A percentile compares a stretch with the other conserved stretches of the same genome.
phyloP scores from a whole-genome alignment of 2,329 filamentous ascomycete species.

The Zelopaecilomyces penicillatus region DNA sequence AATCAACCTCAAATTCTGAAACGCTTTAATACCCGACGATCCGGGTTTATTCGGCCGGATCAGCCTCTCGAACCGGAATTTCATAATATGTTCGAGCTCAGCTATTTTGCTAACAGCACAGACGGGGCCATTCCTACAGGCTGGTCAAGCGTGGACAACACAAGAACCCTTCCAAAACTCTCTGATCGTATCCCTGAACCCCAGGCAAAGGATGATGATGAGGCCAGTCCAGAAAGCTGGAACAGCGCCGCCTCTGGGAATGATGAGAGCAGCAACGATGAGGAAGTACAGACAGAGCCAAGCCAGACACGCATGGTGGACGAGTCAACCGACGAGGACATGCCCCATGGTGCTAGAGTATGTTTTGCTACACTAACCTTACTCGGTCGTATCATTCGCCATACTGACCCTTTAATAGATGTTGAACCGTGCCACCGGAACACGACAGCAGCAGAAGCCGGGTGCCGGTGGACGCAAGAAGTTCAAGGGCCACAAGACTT shows the following conservation, averaged over 20 bases:
- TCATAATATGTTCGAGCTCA: slow-evolving; percentile 69
- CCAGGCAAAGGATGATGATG: slow-evolving; percentile 35
- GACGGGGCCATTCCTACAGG: slow-evolving; percentile 60
- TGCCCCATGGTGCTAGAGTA: slow-evolving; percentile 18
- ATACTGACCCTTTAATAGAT: not conserved
- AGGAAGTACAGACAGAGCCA: slow-evolving; percentile 25
- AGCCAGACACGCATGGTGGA: slow-evolving; percentile 48
- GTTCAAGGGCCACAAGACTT: slow-evolving; percentile 35
- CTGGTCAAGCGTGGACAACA: slow-evolving; percentile 54
- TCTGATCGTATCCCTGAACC: slow-evolving; percentile 37
- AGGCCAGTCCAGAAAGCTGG: slow-evolving; percentile 39
- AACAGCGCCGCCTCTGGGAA: slow-evolving; percentile 40
- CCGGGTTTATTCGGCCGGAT: slow-evolving; percentile 43
- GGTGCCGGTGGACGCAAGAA: slow-evolving; percentile 37
- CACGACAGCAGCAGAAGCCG: slow-evolving; percentile 16
- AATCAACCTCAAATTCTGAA: slow-evolving; percentile 27
- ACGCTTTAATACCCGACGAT: slow-evolving; percentile 41
- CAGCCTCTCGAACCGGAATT: slow-evolving; percentile 54
- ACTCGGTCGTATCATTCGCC: not conserved
- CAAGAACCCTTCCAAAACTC: slow-evolving; percentile 47
- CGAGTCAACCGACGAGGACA: slow-evolving; percentile 51
- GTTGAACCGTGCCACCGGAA: slow-evolving; percentile 7
- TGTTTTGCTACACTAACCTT: not conserved
- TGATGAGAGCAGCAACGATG: slow-evolving; percentile 46
- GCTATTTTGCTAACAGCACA: slow-evolving; percentile 48